These are phyloP conservation scores for Saccharata proteae DNA, from an alignment of 2,329 filamentous ascomycete species.

Conservation along the genomic window DNA sequence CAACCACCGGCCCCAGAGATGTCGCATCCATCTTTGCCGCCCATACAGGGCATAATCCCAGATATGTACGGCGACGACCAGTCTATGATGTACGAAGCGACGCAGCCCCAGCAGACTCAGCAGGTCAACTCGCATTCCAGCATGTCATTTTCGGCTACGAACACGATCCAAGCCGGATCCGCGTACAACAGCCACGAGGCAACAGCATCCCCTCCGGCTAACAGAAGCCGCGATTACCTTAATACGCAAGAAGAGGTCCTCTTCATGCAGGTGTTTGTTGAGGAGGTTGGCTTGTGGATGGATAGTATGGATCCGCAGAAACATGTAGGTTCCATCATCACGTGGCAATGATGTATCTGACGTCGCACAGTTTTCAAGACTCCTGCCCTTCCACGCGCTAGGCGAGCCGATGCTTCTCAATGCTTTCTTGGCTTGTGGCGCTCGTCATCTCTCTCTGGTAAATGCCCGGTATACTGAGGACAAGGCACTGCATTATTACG, in stretches of 20 bases:
- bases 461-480: slow-evolving; percentile 61
- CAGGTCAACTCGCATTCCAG: slow-evolving; percentile 21
- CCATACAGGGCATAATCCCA: slow-evolving; percentile 38
- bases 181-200: slow-evolving; percentile 25
- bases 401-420: slow-evolving; percentile 80
- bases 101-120: slow-evolving; percentile 17
- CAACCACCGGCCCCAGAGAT: slow-evolving; percentile 21
- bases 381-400: slow-evolving; percentile 73
- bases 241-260: slow-evolving; percentile 64
- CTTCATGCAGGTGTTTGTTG: slow-evolving; percentile 88
- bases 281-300: slow-evolving; percentile 89
- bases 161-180: slow-evolving; percentile 14
- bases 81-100: slow-evolving; percentile 27
- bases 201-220: slow-evolving; percentile 28
- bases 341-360: slow-evolving; percentile 10
- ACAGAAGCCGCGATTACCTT: slow-evolving; percentile 47
- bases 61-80: slow-evolving; percentile 34
- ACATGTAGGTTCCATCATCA: slow-evolving; percentile 39
- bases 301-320: slow-evolving; percentile 77
- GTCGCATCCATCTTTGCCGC: slow-evolving; percentile 37
- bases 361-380: slow-evolving; percentile 52
- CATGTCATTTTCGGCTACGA: slow-evolving; percentile 17
- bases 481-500: slow-evolving; percentile 72
- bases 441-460: slow-evolving; percentile 63
- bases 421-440: slow-evolving; percentile 79